Evolutionary conservation across 495 filamentous ascomycete genomes (phyloP).

Genomic region (Rostrohypoxylon terebratum): DNA sequence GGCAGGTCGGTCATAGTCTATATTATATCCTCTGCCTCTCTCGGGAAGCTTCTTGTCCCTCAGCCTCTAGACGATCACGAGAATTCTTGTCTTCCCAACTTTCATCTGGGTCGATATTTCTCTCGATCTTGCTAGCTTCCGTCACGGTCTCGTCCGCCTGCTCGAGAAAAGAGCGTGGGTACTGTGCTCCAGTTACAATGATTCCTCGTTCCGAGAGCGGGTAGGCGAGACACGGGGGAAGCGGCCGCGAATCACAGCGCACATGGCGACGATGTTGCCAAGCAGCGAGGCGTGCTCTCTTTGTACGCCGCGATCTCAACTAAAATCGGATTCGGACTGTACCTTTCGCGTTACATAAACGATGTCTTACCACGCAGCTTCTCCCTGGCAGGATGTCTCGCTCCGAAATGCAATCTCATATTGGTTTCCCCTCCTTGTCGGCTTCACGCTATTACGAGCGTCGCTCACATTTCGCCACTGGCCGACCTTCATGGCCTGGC

Average conservation of each 20-base stretch:
- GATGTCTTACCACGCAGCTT: slow-evolving; percentile 31
- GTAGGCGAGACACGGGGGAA: slow-evolving; percentile 40
- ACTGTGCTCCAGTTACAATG: slow-evolving; percentile 28
- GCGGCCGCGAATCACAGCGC: slow-evolving; percentile 33
- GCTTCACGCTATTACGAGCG: slow-evolving; percentile 2
- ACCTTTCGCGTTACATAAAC: slow-evolving; percentile 29
- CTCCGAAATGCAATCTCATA: slow-evolving; percentile 12
- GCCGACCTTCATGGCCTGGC: slow-evolving; percentile 2
- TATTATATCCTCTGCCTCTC: slow-evolving; percentile 27
- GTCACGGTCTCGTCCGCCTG: slow-evolving; percentile 12
- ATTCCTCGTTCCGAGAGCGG: slow-evolving; percentile 30
- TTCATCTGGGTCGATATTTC: slow-evolving; percentile 7
- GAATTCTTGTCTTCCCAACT: slow-evolving; percentile 15
- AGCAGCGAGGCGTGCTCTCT: slow-evolving; percentile 35
- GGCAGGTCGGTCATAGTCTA: not conserved
- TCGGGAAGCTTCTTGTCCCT: slow-evolving; percentile 33
- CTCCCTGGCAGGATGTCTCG: slow-evolving; percentile 27
- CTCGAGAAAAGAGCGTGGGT: slow-evolving; percentile 4
- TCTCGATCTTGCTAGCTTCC: slow-evolving; percentile 14
- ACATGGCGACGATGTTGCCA: slow-evolving; percentile 25
- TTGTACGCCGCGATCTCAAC: slow-evolving; percentile 28
- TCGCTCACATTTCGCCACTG: not conserved
- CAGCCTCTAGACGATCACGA: slow-evolving; percentile 31
- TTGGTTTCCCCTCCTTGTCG: slow-evolving; percentile 14
- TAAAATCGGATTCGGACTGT: slow-evolving; percentile 21